Evolutionary conservation across 805 yeast genomes (phyloP), one percentile per base, ranked within the genome.

Genomic region (Myxozyma sirexii): DNA sequence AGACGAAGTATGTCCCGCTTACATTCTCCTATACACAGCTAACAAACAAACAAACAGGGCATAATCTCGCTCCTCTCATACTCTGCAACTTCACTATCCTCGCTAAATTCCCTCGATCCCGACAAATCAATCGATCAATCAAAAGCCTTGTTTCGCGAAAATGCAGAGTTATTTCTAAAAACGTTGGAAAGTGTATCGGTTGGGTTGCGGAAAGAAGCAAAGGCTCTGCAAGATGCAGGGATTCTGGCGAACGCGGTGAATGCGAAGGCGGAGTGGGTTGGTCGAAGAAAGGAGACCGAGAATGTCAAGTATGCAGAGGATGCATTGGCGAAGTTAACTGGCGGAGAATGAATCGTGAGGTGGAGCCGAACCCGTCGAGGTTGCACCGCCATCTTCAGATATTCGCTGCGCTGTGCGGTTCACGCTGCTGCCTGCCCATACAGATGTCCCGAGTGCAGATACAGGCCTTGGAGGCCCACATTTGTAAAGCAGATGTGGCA

Each of bases 221-320:
- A 54, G 46, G 64, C 64, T 24, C 17, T 60, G 23, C 63, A 54
- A 39, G 60, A 62, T 38, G 60, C 65, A 12, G 45, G 55, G 13
- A 43, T 61, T 21, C 26, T 61, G 46, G 39, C 60, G 8, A 26
- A 39, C 4, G 35, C 48, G n/a, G 59, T 61, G 6, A 61, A 43
- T 49, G 49, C 65, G 6, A 60, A 60, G 26, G 63, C 64, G 21
- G 65, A 62, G 37, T 58, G 57, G 62, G 62, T 62, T 24, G 62
- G 62, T 4, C 7, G 52, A 17, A 55, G 29, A 17, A 59, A 62
- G 15, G 65, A 54, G 27, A 23, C 12, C 4, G 64, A 62, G 27
- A 43, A 39, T 19, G 29, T 51, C n/a, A 43, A 15, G 12, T 48
- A 37, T 17, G 64, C 64, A n/a, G 42, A 52, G 24, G 53, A 17